A percentile compares a stretch with the other conserved stretches of the same genome.
Conservation (phyloP, 2,329 filamentous ascomycete species). For the Colletotrichum musicola region DNA sequence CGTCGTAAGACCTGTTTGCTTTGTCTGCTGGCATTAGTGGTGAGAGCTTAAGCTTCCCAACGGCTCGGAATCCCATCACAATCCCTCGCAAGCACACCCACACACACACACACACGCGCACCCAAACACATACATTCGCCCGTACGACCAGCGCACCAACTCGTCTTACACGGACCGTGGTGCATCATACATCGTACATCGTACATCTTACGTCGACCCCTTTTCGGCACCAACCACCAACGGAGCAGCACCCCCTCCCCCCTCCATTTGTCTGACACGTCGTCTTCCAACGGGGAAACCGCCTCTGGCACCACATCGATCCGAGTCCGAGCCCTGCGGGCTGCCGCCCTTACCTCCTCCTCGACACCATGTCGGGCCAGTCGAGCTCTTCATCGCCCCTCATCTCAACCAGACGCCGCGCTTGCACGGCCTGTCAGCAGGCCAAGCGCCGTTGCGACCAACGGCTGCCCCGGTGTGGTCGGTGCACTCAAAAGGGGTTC, state of each 20-base stretch:
- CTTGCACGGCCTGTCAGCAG: constrained; percentile 51
- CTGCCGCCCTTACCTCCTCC: constrained; percentile 3
- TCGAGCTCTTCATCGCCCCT: constrained; percentile 36
- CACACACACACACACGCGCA: not conserved
- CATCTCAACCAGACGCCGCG: constrained; percentile 45
- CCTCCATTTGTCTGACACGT: not conserved
- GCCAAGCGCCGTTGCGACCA: constrained; percentile 55
- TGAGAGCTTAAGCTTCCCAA: constrained; percentile 11
- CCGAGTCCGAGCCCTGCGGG: constrained; percentile 6
- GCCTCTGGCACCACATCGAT: not conserved
- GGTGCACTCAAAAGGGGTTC: constrained; percentile 46
- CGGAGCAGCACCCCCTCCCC: too few relatives aligned
- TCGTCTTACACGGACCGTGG: constrained; percentile 1
- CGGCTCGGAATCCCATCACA: not conserved
- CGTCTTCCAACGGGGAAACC: not conserved
- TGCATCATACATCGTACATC: not conserved
- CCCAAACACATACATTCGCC: not conserved
- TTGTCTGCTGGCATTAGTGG: not conserved
- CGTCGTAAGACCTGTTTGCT: not conserved
- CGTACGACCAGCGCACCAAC: not conserved
- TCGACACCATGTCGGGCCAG: constrained; percentile 37
- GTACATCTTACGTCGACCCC: not conserved
- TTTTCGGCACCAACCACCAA: constrained; percentile 14
- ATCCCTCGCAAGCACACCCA: not conserved
- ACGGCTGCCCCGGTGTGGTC: constrained; percentile 47